phyloP scores from a whole-genome alignment of 2,329 filamentous ascomycete species.

The Blastomyces parvus region DNA sequence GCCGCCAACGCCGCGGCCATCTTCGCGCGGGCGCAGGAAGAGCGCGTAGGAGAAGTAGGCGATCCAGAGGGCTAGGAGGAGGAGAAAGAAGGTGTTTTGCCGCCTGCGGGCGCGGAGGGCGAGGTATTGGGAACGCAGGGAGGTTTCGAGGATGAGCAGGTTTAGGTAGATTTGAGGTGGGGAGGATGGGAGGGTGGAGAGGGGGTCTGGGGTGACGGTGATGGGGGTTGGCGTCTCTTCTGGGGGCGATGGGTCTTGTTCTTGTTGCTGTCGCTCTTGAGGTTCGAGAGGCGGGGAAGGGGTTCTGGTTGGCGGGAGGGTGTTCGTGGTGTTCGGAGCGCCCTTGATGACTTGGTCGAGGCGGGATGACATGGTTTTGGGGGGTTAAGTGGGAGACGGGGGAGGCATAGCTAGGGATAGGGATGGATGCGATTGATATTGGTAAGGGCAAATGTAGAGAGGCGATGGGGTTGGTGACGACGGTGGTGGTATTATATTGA shows the following conservation, averaged over 20 bases:
- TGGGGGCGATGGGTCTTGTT: constrained; percentile 8
- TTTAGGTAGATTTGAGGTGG: constrained; percentile 97
- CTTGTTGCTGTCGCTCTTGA: constrained; percentile 12
- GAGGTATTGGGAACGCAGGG: constrained; percentile 84
- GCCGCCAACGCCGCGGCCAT: constrained; percentile 81
- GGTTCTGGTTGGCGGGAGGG: constrained; percentile 34
- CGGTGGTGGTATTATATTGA: too few relatives aligned
- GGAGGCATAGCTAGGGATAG: neutral
- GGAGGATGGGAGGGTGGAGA: constrained; percentile 74
- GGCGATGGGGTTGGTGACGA: neutral
- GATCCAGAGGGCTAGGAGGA: constrained; percentile 71
- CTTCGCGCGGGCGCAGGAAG: constrained; percentile 91
- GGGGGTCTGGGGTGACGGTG: constrained; percentile 48
- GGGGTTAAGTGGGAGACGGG: constrained; percentile 2
- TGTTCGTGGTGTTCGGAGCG: constrained; percentile 56
- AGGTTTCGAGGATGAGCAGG: constrained; percentile 90
- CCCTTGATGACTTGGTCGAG: constrained; percentile 92
- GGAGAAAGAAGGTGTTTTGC: constrained; percentile 86
- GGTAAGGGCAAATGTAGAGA: neutral
- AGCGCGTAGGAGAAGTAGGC: constrained; percentile 78
- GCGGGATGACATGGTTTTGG: constrained; percentile 34
- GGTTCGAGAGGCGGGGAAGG: constrained; percentile 25
- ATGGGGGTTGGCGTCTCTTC: constrained; percentile 1
- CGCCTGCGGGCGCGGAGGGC: constrained; percentile 77
- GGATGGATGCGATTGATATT: neutral